Evolutionary conservation across 2,329 filamentous ascomycete species (phyloP).

Genomic region (Penicillium sclerotigenum): DNA sequence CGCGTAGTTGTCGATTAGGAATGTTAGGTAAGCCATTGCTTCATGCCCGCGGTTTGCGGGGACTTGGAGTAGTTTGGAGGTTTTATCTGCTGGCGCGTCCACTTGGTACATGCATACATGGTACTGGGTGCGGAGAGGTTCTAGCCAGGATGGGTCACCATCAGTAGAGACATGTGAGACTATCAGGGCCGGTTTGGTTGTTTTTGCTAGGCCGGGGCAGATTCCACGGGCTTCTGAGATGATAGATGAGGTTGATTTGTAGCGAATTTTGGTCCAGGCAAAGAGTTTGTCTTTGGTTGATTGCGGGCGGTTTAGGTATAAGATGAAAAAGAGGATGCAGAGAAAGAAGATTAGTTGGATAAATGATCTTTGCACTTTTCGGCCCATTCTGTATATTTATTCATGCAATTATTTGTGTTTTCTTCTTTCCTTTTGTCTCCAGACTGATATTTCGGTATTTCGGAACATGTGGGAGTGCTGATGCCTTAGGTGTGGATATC

Average conservation of each 20-base stretch:
- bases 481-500: slow-evolving; percentile 1
- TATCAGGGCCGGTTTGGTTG: slow-evolving; percentile 46
- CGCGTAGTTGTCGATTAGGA: slow-evolving; percentile 48
- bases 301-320: slow-evolving; percentile 38
- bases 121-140: slow-evolving; percentile 38
- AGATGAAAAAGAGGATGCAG: slow-evolving; percentile 34
- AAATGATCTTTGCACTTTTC: slow-evolving; percentile 36
- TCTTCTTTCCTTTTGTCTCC: neutral
- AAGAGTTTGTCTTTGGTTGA: slow-evolving; percentile 33
- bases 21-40: slow-evolving; percentile 49
- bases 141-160: slow-evolving; percentile 45
- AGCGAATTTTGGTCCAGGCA: slow-evolving; percentile 46
- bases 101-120: slow-evolving; percentile 48
- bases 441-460: neutral
- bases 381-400: slow-evolving; percentile 30
- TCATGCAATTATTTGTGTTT: neutral
- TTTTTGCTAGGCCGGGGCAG: slow-evolving; percentile 42
- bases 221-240: slow-evolving; percentile 39
- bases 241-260: slow-evolving; percentile 37
- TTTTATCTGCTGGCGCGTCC: slow-evolving; percentile 31
- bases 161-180: slow-evolving; percentile 45
- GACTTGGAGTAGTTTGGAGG: slow-evolving; percentile 38
- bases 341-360: slow-evolving; percentile 38
- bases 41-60: slow-evolving; percentile 49
- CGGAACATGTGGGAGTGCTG: neutral